phyloP scores from a whole-genome alignment of 164 flowering plant genomes.

The Piper longum region DNA sequence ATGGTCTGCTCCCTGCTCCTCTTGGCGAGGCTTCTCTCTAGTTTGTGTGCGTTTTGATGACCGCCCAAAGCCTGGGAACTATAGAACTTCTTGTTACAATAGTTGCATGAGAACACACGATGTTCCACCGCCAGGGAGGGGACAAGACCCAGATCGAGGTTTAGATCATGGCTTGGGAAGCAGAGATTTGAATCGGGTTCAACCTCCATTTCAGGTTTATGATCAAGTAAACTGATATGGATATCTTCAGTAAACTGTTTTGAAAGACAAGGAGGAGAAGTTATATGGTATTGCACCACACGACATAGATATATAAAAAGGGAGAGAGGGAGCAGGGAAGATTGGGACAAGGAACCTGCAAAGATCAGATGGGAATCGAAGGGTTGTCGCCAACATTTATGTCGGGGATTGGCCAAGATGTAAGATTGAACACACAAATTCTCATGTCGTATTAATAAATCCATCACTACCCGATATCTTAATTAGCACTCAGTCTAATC shows the following conservation, averaged over 20 bases:
- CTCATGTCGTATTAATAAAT: too few species aligned
- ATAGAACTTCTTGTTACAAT: constrained; percentile 64
- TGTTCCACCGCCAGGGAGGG: constrained; percentile 24
- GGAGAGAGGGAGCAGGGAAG: constrained; percentile 9
- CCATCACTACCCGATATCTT: too few species aligned
- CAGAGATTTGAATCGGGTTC: constrained; percentile 31
- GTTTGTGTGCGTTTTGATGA: constrained; percentile 86
- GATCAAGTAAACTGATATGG: neutral
- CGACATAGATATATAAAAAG: constrained; percentile 3
- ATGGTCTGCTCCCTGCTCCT: constrained; percentile 40
- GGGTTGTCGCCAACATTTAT: constrained; percentile 46
- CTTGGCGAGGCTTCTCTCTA: constrained; percentile 66
- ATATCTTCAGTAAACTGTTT: neutral
- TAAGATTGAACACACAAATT: constrained; percentile 18
- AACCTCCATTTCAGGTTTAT: constrained; percentile 19
- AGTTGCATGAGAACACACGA: constrained; percentile 60
- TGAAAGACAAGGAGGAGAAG: neutral
- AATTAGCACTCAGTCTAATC: neutral
- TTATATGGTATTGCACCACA: constrained; percentile 9
- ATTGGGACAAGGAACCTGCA: constrained; percentile 12
- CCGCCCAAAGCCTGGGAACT: constrained; percentile 91
- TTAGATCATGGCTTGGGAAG: constrained; percentile 21
- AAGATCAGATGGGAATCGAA: constrained; percentile 41
- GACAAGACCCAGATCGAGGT: constrained; percentile 31
- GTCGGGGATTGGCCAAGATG: constrained; percentile 34